phyloP scores from a whole-genome alignment of 2,329 filamentous ascomycete genomes.

The Arthroderma sp. region DNA sequence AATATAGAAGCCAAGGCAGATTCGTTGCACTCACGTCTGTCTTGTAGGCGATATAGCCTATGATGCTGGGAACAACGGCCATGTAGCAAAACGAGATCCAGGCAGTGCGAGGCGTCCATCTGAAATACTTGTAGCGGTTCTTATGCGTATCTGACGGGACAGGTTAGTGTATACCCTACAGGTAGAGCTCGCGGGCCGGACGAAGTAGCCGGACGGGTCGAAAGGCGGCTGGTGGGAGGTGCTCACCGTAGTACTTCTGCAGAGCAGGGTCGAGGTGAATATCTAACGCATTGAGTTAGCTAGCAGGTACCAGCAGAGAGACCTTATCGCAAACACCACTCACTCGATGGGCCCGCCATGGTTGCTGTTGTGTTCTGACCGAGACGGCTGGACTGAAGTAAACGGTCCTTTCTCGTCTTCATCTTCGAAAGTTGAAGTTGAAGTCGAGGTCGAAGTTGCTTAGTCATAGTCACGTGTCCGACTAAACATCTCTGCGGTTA shows the following conservation, averaged over 20 bases:
- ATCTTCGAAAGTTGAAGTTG: background rate
- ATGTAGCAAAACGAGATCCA: conserved; percentile 68
- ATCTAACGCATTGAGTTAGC: conserved; percentile 18
- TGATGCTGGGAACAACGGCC: conserved; percentile 55
- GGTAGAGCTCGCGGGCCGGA: background rate
- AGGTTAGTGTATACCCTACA: background rate
- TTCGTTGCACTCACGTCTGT: conserved; percentile 62
- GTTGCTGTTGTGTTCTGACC: conserved; percentile 2
- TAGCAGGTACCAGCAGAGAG: background rate
- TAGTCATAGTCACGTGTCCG: background rate
- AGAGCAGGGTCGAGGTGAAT: conserved; percentile 34
- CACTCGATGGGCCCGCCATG: conserved; percentile 12
- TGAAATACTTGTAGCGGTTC: conserved; percentile 88
- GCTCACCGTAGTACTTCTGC: conserved; percentile 41
- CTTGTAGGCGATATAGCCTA: conserved; percentile 62
- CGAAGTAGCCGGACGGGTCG: background rate
- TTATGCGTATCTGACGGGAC: conserved; percentile 59
- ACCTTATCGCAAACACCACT: background rate
- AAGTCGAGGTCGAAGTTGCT: background rate
- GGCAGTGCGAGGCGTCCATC: conserved; percentile 77
- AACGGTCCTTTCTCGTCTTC: background rate
- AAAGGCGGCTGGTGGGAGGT: conserved; percentile 9
- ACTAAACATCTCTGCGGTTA: no score
- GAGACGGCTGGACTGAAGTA: background rate
- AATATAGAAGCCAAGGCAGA: background rate